phyloP scores from a whole-genome alignment of 2,329 filamentous ascomycete genomes.

The Pezicula radicicola region DNA sequence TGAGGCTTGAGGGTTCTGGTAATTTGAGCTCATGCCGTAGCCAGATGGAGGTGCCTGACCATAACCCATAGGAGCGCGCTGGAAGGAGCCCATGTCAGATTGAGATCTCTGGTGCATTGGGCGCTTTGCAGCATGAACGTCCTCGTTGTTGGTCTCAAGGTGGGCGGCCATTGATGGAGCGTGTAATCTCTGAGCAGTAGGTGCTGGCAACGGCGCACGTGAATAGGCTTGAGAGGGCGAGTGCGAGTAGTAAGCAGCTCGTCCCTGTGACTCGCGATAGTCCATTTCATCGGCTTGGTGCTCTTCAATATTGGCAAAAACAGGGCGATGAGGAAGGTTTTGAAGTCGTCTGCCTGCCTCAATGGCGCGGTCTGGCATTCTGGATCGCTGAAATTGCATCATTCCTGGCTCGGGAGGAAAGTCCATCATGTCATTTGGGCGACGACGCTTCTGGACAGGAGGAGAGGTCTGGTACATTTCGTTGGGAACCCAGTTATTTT shows the following conservation, averaged over 20 bases:
- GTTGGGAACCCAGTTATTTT: conserved; percentile 7
- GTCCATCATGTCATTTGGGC: conserved; percentile 8
- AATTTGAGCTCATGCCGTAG: not conserved
- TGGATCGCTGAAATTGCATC: conserved; percentile 1
- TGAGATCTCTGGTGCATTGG: conserved; percentile 24
- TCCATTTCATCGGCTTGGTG: conserved; percentile 16
- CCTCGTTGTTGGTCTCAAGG: conserved; percentile 15
- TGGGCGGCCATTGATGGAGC: conserved; percentile 19
- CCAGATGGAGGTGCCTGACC: not conserved
- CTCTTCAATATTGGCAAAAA: conserved; percentile 19
- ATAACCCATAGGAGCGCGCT: conserved; percentile 4
- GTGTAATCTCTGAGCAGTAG: conserved; percentile 18
- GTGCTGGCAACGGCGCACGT: conserved; percentile 17
- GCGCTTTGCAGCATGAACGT: conserved; percentile 4
- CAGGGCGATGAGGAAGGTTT: conserved; percentile 14
- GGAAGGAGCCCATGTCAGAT: conserved; percentile 21
- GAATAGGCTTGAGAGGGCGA: conserved; percentile 9
- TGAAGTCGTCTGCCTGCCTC: conserved; percentile 10
- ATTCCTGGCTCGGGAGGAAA: not conserved
- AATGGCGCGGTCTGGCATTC: conserved; percentile 3
- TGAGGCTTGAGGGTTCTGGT: not conserved
- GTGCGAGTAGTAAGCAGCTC: conserved; percentile 5
- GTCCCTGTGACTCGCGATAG: not conserved
- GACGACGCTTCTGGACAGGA: conserved; percentile 19
- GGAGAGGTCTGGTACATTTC: not conserved